Conservation (phyloP, 805 yeast genomes). For the Candida cerambycidarum region DNA sequence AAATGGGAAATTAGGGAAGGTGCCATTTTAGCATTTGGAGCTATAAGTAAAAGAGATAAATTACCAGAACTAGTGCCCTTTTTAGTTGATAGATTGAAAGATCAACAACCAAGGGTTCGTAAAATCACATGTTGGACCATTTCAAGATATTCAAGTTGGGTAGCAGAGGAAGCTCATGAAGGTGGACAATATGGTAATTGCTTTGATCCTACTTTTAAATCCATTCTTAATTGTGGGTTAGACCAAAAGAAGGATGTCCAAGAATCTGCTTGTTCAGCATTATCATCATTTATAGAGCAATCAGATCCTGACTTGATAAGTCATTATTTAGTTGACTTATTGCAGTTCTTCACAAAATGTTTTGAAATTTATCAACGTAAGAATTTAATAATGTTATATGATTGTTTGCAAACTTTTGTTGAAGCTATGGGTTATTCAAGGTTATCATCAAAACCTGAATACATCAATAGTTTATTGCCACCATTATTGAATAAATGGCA, state of each 20-base stretch:
- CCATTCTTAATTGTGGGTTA: constrained; percentile 70
- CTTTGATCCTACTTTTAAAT: constrained; percentile 73
- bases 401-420: constrained; percentile 86
- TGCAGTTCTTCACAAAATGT: constrained; percentile 70
- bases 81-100: constrained; percentile 74
- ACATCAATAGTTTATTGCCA: constrained; percentile 66
- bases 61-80: constrained; percentile 83
- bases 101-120: constrained; percentile 78
- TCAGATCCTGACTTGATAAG: constrained; percentile 62
- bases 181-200: constrained; percentile 65
- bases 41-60: constrained; percentile 76
- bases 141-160: constrained; percentile 82
- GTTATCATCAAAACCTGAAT: constrained; percentile 52
- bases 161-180: constrained; percentile 66
- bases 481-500: constrained; percentile 86
- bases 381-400: constrained; percentile 79
- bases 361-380: constrained; percentile 77
- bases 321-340: constrained; percentile 63
- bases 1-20: constrained; percentile 94
- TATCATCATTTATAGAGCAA: constrained; percentile 78
- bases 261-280: constrained; percentile 87
- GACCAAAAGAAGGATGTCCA: constrained; percentile 93
- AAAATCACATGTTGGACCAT: constrained; percentile 96
- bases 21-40: constrained; percentile 91
- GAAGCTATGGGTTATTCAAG: constrained; percentile 68